Evolutionary conservation across 2,329 filamentous ascomycete species (phyloP).

Genomic region (Myriosclerotinia curreyana): DNA sequence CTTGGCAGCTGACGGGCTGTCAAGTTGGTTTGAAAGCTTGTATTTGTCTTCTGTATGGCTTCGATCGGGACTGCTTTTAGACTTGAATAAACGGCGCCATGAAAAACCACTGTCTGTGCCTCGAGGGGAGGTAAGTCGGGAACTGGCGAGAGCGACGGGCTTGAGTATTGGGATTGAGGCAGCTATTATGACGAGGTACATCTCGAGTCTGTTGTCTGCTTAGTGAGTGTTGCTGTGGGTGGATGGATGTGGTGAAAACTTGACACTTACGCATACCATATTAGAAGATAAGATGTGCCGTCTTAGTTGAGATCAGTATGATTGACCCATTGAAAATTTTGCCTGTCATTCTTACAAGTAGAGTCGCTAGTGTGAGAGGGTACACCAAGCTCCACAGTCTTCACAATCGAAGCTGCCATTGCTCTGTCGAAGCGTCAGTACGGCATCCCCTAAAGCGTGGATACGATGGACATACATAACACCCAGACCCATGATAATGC

Average conservation of each 20-base stretch:
- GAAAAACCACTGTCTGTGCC: neutral
- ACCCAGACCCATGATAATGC: constrained; percentile 8
- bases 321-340: neutral
- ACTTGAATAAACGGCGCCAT: neutral
- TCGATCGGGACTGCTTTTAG: neutral
- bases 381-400: neutral
- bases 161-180: constrained; percentile 2
- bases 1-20: neutral
- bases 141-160: neutral
- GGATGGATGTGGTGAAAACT: neutral
- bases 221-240: neutral
- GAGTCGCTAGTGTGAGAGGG: neutral
- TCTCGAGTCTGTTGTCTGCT: constrained; percentile 2
- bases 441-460: neutral
- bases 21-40: neutral
- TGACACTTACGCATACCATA: constrained; percentile 4
- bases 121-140: neutral
- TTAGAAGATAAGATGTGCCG: neutral
- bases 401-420: neutral
- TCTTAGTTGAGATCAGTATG: neutral
- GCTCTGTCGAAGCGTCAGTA: neutral
- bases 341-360: neutral
- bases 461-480: neutral
- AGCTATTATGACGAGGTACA: neutral
- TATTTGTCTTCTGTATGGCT: neutral